Evolutionary conservation across 208 protist species (phyloP), one percentile per base, ranked within the genome.

Genomic region (Crithidia acanthocephali): DNA sequence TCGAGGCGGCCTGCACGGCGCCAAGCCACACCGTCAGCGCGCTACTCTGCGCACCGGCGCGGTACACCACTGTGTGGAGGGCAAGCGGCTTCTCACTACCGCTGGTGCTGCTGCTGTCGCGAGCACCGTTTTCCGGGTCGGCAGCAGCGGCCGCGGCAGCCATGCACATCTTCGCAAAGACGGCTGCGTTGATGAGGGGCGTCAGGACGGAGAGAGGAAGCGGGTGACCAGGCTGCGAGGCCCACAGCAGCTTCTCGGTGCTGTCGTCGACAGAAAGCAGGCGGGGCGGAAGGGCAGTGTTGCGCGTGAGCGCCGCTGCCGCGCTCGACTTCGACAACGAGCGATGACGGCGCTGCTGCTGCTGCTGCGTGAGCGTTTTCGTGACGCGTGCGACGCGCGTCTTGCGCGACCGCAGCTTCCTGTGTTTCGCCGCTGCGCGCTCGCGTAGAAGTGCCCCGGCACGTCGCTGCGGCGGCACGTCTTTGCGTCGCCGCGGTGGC

Each of bases 11-110:
- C n/a, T 71, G 63, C 23, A 76, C 18, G 50, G 64, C 68, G 37
- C 66, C 71, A 20, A 63, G 33, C 68, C 68, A 81, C 22, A 74
- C 40, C 18, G 45, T 71, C 30, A 47, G 27, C 27, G 57, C 52
- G 44, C 51, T 72, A 45, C 70, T 76, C 59, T 67, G 48, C 13
- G 27, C 32, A 18, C 76, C 48, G 63, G 47, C 68, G 10, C 52
- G 35, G 51, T 81, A 81, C 6, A 81, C 76, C 4, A 81, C 52
- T 6, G 53, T 56, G 55, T 76, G 76, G 22, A 81, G 32, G 42
- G 22, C 20, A n/a, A 40, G 63, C n/a, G 30, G n/a, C 0, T 8
- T 30, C 10, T 10, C 30, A 30, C 23, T 5, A 18, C 1, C 4
- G 47, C 33, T 48, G 32, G 28, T 23, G 16, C 23, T 50, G 28